Percentiles rank a stretch among this genome's conserved stretches.
Conservation (phyloP, 805 yeast genomes). For the Barnettozyma populi region DNA sequence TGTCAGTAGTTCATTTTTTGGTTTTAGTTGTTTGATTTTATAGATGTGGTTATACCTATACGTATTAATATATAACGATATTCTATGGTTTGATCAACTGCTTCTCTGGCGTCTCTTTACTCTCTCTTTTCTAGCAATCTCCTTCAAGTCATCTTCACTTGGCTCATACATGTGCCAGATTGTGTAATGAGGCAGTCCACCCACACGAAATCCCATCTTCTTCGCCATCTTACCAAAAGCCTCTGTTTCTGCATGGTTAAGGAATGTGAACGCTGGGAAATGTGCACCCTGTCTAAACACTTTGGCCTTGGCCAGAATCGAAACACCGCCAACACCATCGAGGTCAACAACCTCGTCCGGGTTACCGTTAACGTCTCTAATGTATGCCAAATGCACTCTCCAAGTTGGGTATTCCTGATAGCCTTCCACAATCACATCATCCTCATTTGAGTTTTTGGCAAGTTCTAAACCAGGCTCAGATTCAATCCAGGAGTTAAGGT, state of each 20-base stretch:
- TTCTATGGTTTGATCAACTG: not conserved
- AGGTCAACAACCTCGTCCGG: slow-evolving; percentile 59
- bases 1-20: not conserved
- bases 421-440: slow-evolving; percentile 85
- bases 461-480: slow-evolving; percentile 67
- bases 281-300: slow-evolving; percentile 75
- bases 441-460: slow-evolving; percentile 62
- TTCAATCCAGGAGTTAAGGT: slow-evolving; percentile 95
- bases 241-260: slow-evolving; percentile 85
- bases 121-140: slow-evolving; percentile 65
- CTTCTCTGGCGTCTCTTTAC: slow-evolving; percentile 44
- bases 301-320: slow-evolving; percentile 68
- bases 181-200: slow-evolving; percentile 86
- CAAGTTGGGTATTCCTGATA: slow-evolving; percentile 84
- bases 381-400: slow-evolving; percentile 76
- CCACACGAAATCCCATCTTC: slow-evolving; percentile 73
- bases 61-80: not conserved
- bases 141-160: slow-evolving; percentile 72
- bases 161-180: slow-evolving; percentile 91
- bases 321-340: slow-evolving; percentile 88
- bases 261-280: slow-evolving; percentile 79
- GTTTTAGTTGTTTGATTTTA: not conserved
- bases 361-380: slow-evolving; percentile 56
- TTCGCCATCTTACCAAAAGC: slow-evolving; percentile 81
- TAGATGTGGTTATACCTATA: not conserved